phyloP scores from a whole-genome alignment of 495 filamentous ascomycete species.

The Pyrenopolyporus hunteri region DNA sequence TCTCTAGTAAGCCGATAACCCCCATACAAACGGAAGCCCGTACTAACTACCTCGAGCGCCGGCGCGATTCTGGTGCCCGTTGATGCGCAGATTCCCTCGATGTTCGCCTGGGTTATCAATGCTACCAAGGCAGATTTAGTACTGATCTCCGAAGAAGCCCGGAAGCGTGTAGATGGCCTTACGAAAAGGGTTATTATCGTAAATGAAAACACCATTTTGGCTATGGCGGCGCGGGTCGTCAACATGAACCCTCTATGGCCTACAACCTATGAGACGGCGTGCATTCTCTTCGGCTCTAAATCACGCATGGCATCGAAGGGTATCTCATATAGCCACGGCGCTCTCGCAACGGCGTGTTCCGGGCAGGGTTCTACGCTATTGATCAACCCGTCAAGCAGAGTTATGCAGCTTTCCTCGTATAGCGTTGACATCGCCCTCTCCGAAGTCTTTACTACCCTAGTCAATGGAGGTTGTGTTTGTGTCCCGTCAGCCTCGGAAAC shows the following conservation, averaged over 20 bases:
- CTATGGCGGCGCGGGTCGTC: conserved; percentile 45
- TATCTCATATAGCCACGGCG: conserved; percentile 53
- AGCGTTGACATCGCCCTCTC: conserved; percentile 71
- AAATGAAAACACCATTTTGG: conserved; percentile 40
- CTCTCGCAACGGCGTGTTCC: conserved; percentile 49
- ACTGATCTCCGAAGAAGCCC: conserved; percentile 44
- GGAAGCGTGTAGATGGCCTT: conserved; percentile 38
- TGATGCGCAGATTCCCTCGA: conserved; percentile 47
- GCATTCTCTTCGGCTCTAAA: conserved; percentile 48
- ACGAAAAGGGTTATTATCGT: conserved; percentile 46
- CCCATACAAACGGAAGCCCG: neutral
- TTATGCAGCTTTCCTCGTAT: conserved; percentile 72
- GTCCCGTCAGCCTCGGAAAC: conserved; percentile 53
- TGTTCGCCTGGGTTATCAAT: conserved; percentile 51
- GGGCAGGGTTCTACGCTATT: conserved; percentile 57
- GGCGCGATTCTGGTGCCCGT: conserved; percentile 53
- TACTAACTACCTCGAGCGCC: conserved; percentile 37
- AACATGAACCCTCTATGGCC: conserved; percentile 28
- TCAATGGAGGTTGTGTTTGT: conserved; percentile 58
- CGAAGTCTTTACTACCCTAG: conserved; percentile 70
- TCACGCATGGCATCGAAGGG: conserved; percentile 45
- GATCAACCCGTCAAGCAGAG: conserved; percentile 57
- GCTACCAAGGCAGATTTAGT: conserved; percentile 48
- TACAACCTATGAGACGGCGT: conserved; percentile 49
- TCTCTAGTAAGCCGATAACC: conserved; percentile 46